Conservation (phyloP, 2,329 filamentous ascomycete species). For the Sporothrix protearum region DNA sequence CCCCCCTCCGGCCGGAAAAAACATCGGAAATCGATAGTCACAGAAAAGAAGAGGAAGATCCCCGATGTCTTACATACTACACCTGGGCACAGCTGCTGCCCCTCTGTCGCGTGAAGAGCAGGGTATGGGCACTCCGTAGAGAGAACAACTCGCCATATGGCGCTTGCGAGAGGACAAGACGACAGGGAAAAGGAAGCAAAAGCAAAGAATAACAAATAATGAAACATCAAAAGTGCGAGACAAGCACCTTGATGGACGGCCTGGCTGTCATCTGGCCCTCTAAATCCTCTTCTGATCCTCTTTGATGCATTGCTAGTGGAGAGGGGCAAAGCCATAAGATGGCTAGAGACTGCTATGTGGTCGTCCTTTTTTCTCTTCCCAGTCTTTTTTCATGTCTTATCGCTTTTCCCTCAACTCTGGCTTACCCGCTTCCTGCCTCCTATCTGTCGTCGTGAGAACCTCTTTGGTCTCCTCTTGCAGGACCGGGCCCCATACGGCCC, state of each 20-base stretch:
- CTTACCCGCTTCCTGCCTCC: neutral
- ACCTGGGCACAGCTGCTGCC: neutral
- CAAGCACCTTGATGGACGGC: slow-evolving; percentile 13
- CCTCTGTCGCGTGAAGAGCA: neutral
- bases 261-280: slow-evolving; percentile 8
- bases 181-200: neutral
- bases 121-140: neutral
- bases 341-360: neutral
- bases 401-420: neutral
- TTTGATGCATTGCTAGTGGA: neutral
- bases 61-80: neutral
- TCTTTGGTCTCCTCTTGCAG: slow-evolving; percentile 12
- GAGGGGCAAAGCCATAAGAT: neutral
- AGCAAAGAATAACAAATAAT: neutral
- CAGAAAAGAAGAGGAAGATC: neutral
- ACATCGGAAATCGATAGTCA: neutral
- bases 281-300: neutral
- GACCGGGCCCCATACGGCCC: neutral
- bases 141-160: neutral
- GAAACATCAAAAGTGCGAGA: neutral
- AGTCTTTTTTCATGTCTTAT: neutral
- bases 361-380: neutral
- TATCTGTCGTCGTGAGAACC: slow-evolving; percentile 18
- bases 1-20: no score
- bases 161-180: no score